Conservation (phyloP, 169 alveolate species). For the Plasmodium ovale region DNA sequence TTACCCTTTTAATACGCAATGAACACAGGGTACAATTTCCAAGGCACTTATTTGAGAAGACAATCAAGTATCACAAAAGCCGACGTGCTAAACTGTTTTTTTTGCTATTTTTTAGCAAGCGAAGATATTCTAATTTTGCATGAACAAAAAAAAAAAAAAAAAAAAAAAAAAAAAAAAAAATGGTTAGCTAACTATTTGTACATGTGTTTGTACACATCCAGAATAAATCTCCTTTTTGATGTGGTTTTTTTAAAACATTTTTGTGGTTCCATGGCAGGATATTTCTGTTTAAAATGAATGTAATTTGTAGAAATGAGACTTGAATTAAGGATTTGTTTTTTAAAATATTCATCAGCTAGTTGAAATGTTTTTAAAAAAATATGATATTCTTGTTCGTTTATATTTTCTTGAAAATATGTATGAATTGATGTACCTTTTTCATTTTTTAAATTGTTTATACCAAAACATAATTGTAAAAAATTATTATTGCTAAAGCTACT, state of each 20-base stretch:
- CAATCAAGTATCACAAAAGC: too few relatives aligned
- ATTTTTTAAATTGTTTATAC: constrained; percentile 32
- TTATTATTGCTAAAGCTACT: constrained; percentile 8
- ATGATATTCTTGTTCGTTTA: constrained; percentile 46
- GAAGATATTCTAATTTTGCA: background rate
- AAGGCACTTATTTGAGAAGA: too few relatives aligned
- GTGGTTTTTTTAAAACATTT: constrained; percentile 55
- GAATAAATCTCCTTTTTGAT: constrained; percentile 51
- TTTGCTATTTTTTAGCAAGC: too few relatives aligned
- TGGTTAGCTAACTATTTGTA: background rate
- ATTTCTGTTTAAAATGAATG: constrained; percentile 49
- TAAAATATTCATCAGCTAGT: constrained; percentile 70
- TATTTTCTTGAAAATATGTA: constrained; percentile 13
- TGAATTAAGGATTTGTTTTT: constrained; percentile 41
- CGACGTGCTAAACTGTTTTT: too few relatives aligned
- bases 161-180: constrained; percentile 1
- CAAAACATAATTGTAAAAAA: constrained; percentile 47
- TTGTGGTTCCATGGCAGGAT: constrained; percentile 74
- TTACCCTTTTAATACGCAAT: too few relatives aligned
- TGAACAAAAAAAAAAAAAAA: constrained; percentile 10
- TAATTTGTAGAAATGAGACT: constrained; percentile 47
- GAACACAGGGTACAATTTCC: too few relatives aligned
- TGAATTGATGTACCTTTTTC: background rate
- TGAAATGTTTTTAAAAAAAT: constrained; percentile 37
- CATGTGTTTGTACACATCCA: constrained; percentile 66